Evolutionary conservation across 805 yeast genomes (phyloP), one percentile per base, ranked within the genome.

Genomic region (Pichia paraexigua): DNA sequence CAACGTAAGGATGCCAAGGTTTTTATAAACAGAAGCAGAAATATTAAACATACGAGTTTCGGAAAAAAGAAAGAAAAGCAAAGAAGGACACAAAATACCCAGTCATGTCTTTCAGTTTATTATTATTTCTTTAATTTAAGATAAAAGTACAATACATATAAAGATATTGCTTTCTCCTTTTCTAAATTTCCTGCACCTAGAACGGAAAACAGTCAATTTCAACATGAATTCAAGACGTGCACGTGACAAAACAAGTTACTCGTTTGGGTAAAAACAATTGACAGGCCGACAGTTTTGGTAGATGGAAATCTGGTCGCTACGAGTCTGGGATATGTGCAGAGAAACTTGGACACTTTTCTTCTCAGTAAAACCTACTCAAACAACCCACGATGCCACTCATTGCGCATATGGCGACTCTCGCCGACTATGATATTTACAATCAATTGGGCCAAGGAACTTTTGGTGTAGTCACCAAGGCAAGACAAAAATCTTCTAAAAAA

Each of bases 401-500:
- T 11, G 18, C 21, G 3, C 39, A 32, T 10, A 68, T 67, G 71
- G 58, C 62, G 20, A 56, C 56, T 21, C 48, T 74, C 45, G 51
- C 58, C 1, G 64, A 66, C 41, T 74, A 71, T 49, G 53, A 55
- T 6, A 59, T 67, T 5, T 42, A 66, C 3, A 67, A 72, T 48
- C 76, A 79, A 61, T 71, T 87, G 15, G 95, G 95, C 0, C 86
- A 85, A 59, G 95, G 95, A n/a, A 85, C 95, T 0, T 87, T 87
- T 67, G 95, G 95, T 27, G 88, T 89, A 48, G 99, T 92, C 3
- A 83, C 83, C 60, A 87, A 85, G 61, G 98, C 96, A 5, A 69
- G 73, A 46, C 74, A 78, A 40, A 71, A 70, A 37, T 66, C 75
- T n/a, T 69, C 83, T 1, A 73, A 77, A 5, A 71, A 77, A 43